Conservation (phyloP, 148 eudicot species). For the Spergularia bocconei region DNA sequence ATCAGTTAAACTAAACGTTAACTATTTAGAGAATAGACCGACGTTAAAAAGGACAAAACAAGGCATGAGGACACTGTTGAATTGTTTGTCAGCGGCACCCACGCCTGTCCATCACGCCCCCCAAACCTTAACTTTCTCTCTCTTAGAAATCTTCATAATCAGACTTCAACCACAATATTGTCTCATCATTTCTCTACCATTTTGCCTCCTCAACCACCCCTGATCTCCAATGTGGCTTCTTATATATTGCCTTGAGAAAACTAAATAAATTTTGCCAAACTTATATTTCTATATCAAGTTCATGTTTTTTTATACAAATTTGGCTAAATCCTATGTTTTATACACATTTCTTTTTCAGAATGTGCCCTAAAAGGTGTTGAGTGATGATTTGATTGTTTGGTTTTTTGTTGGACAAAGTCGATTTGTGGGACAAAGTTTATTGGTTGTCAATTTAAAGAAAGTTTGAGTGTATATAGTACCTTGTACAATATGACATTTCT, state of each 20-base stretch:
- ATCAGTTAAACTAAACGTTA: too few relatives aligned
- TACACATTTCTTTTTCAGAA: neutral
- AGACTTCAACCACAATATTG: neutral
- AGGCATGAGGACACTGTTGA: constrained; percentile 11
- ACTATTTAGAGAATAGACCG: too few relatives aligned
- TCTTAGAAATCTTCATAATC: neutral
- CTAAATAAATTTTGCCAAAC: neutral
- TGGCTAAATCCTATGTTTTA: constrained; percentile 11
- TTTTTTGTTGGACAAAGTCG: neutral
- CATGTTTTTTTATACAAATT: neutral
- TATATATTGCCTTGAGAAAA: constrained; percentile 2
- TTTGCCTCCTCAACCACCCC: neutral
- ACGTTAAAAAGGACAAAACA: constrained; percentile 11
- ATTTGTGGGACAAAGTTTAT: neutral
- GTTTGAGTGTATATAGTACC: too few relatives aligned
- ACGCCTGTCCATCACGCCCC: constrained; percentile 23
- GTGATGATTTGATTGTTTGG: neutral
- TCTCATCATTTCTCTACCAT: neutral
- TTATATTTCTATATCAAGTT: neutral
- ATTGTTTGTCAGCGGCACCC: constrained; percentile 20
- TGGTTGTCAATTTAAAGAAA: neutral
- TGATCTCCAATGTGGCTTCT: neutral
- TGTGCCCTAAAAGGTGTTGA: constrained; percentile 5
- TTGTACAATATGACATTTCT: too few relatives aligned
- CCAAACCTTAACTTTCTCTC: neutral